Conservation (phyloP, 1,284 basidiomycete species). For the Agaricales sp. region DNA sequence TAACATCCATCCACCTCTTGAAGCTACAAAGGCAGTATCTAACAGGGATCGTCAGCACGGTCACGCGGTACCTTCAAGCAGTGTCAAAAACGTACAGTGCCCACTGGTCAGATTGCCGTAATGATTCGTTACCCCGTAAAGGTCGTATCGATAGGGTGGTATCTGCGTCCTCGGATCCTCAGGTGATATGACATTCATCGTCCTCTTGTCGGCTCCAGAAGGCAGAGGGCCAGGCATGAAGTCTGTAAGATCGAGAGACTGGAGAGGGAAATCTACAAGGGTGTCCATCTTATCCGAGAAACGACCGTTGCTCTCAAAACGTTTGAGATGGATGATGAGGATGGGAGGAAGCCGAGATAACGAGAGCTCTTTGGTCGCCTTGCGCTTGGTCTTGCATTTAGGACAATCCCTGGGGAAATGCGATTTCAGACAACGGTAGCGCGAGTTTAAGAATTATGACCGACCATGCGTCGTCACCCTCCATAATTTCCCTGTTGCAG, state of each 20-base stretch:
- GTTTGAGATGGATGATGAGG: conserved; percentile 91
- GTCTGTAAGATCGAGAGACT: conserved; percentile 77
- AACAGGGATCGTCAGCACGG: conserved; percentile 3
- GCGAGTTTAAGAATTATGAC: neutral
- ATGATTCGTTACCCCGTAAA: conserved; percentile 90
- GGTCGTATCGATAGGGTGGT: conserved; percentile 80
- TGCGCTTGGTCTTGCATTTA: conserved; percentile 78
- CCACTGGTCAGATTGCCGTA: conserved; percentile 85
- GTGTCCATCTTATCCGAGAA: conserved; percentile 96
- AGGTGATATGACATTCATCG: conserved; percentile 30
- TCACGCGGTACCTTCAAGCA: too few relatives aligned
- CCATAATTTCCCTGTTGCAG: conserved; percentile 85
- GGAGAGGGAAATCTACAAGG: conserved; percentile 81
- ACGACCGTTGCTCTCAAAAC: conserved; percentile 87
- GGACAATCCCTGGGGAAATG: conserved; percentile 71
- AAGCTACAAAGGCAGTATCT: conserved; percentile 84
- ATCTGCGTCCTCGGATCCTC: conserved; percentile 74
- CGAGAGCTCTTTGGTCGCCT: conserved; percentile 76
- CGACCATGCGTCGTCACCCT: conserved; percentile 92
- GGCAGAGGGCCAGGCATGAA: conserved; percentile 83
- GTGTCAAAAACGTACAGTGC: conserved; percentile 61
- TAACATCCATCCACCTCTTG: conserved; percentile 74
- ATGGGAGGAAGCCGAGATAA: conserved; percentile 93
- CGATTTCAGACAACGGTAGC: conserved; percentile 2
- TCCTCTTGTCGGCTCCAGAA: conserved; percentile 42